Conservation (phyloP, 2,329 filamentous ascomycete genomes). For the Colletotrichum melonis region DNA sequence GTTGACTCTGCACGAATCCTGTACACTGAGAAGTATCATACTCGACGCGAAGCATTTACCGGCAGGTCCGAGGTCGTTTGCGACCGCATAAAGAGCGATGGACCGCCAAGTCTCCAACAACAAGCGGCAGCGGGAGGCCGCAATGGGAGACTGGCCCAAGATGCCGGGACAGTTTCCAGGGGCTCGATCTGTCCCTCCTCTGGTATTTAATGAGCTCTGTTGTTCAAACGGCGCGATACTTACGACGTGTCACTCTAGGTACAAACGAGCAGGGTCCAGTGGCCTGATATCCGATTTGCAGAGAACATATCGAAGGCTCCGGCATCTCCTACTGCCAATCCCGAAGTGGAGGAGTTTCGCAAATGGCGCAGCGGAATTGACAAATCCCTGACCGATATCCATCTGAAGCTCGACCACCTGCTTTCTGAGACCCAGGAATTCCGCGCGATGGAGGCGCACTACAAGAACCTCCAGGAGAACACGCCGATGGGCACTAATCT, state of each 20-base stretch:
- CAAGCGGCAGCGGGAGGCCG: neutral
- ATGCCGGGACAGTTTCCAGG: neutral
- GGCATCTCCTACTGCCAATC: neutral
- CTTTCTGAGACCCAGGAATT: constrained; percentile 13
- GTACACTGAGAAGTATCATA: neutral
- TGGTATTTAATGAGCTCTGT: neutral
- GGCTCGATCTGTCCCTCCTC: neutral
- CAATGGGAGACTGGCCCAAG: neutral
- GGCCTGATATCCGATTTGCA: neutral
- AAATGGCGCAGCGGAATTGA: constrained; percentile 12
- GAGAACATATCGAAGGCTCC: neutral
- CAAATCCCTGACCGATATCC: neutral
- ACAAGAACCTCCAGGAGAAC: neutral
- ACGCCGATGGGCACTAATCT: constrained; percentile 16
- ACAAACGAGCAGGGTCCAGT: neutral
- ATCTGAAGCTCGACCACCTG: constrained; percentile 11
- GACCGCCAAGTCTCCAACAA: neutral
- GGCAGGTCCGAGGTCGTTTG: neutral
- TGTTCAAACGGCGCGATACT: neutral
- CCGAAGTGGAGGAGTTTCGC: neutral
- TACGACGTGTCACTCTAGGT: neutral
- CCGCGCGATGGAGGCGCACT: constrained; percentile 13
- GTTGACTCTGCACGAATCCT: neutral
- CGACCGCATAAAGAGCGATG: neutral
- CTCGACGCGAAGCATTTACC: too few species aligned